Conservation (phyloP, 2,329 filamentous ascomycete species). For the Pseudogymnoascus pannorum region DNA sequence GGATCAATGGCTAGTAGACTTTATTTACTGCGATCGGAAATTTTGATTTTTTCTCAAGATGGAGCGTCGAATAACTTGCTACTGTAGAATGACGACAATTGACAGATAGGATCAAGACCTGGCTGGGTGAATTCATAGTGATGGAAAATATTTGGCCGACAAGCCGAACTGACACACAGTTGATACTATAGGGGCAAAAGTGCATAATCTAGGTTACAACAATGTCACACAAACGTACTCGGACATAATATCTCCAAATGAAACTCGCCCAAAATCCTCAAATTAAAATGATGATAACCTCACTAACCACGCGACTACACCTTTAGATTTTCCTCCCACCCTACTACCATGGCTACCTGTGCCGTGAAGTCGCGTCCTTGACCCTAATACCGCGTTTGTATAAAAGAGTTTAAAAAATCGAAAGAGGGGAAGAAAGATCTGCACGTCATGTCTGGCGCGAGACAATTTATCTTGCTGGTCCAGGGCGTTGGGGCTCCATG, state of each 20-base stretch:
- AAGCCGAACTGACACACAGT: not conserved
- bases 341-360: not conserved
- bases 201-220: not conserved
- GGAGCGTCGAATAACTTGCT: too few relatives aligned
- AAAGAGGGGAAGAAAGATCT: not conserved
- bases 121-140: too few relatives aligned
- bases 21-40: not conserved
- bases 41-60: not conserved
- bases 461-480: not conserved
- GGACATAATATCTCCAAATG: not conserved
- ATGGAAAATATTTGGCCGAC: not conserved
- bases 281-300: constrained; percentile 3
- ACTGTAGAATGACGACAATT: not conserved
- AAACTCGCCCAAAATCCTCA: not conserved
- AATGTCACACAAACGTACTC: not conserved
- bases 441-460: not conserved
- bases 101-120: too few relatives aligned
- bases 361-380: not conserved
- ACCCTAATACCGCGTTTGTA: not conserved
- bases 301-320: not conserved
- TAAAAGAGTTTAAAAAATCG: constrained; percentile 2
- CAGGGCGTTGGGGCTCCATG: not conserved
- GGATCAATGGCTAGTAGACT: not conserved
- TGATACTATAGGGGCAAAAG: not conserved
- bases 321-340: not conserved